Evolutionary conservation across 192 early-diverging fungal genomes (phyloP), one percentile per base, ranked within the genome.

Genomic region (Linnemannia zychae): DNA sequence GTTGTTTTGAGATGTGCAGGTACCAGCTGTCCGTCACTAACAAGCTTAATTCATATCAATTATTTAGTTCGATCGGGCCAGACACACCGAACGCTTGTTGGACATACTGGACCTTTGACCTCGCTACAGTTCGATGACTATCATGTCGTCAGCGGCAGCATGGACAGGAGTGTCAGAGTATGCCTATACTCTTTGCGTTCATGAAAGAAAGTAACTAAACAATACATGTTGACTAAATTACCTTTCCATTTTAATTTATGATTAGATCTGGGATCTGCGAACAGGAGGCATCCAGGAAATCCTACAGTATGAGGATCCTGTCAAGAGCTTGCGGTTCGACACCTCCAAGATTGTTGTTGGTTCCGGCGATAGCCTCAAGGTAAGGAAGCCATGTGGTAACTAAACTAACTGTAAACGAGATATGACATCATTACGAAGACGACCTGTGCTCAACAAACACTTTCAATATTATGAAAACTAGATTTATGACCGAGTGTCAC

Each of bases 221-320:
- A 49, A 17, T 2, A 17, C 48, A 17, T 49, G 5, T 49, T 49
- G 57, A 60, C 57, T 60, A 2, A 60, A 3, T 6, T 6, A 9
- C 13, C n/a, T 38, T n/a, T 28, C 40, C 3, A 28, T 47, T 18
- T 3, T 3, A 74, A 40, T 9, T 7, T 13, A 3, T 60, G 44
- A 28, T 52, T 78, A 93, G 86, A 88, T 95, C 38, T 96, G 95
- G 95, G 95, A 96, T 72, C 67, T 95, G 57, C 89, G 95, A n/a
- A 94, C 92, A 18, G 94, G 94, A 47, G 88, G 88, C 0, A 85
- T 91, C 3, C 88, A 93, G 60, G 94, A 95, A 66, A 90, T 86
- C 49, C 70, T 93, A 11, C 76, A 80, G 13, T 93, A 92, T 80
- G 90, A 90, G n/a, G 72, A 89, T 20, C 78, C 89, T n/a, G 88